Conservation (phyloP, 352 stramenopile species). For the Globisporangium camurandrum region DNA sequence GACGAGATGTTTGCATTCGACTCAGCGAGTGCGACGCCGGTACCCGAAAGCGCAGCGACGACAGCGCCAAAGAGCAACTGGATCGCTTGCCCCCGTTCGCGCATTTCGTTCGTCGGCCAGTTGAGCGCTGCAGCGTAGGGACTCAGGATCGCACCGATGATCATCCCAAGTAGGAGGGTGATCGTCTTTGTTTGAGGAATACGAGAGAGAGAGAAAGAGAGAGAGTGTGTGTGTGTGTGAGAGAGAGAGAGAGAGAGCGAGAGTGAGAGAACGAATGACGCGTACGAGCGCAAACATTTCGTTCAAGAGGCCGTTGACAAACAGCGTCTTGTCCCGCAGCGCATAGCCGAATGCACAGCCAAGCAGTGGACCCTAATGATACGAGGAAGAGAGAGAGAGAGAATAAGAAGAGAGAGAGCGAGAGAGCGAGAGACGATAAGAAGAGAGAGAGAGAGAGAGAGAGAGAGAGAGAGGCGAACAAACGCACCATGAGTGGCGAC, state of each 20-base stretch:
- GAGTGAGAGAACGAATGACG: neutral
- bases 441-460: neutral
- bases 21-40: conserved; percentile 71
- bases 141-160: conserved; percentile 72
- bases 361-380: conserved; percentile 63
- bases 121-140: conserved; percentile 72
- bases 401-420: neutral
- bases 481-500: conserved; percentile 73
- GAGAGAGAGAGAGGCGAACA: neutral
- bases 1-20: conserved; percentile 87
- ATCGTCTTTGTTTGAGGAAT: conserved; percentile 33
- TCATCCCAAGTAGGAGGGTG: conserved; percentile 70
- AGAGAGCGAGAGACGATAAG: neutral
- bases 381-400: no score
- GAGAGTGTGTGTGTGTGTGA: neutral
- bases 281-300: conserved; percentile 69
- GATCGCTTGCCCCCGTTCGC: conserved; percentile 64
- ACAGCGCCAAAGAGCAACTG: conserved; percentile 76
- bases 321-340: conserved; percentile 71
- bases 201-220: neutral
- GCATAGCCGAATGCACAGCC: conserved; percentile 78
- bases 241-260: neutral
- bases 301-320: conserved; percentile 80
- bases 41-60: conserved; percentile 68
- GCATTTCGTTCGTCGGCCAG: conserved; percentile 82